Evolutionary conservation across 208 protist species (phyloP).

Genomic region (Herpetomonas tarakana): DNA sequence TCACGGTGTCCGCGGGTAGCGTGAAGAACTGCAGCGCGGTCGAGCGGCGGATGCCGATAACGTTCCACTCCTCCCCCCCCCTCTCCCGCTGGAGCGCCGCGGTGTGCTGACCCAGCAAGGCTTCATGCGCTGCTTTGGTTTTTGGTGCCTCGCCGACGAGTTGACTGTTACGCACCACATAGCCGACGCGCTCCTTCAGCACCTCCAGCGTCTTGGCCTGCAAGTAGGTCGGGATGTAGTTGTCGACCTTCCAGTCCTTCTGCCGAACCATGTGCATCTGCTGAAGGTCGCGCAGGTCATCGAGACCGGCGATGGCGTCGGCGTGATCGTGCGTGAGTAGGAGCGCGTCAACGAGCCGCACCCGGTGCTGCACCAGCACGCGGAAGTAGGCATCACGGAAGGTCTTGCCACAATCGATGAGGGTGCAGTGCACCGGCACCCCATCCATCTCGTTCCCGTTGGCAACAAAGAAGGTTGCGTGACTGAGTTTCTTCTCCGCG

Average conservation of each 20-base stretch:
- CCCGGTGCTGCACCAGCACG: slow-evolving; percentile 56
- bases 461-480: slow-evolving; percentile 21
- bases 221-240: slow-evolving; percentile 34
- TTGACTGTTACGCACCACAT: slow-evolving; percentile 79
- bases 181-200: slow-evolving; percentile 23
- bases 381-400: slow-evolving; percentile 90
- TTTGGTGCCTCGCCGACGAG: slow-evolving; percentile 28
- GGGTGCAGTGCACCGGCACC: slow-evolving; percentile 38
- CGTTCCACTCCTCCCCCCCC: slow-evolving; percentile 31
- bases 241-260: slow-evolving; percentile 18
- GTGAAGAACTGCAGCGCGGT: slow-evolving; percentile 76
- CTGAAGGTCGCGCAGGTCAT: slow-evolving; percentile 91
- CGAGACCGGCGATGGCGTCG: slow-evolving; percentile 78
- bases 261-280: slow-evolving; percentile 40
- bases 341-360: slow-evolving; percentile 69
- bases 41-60: slow-evolving; percentile 80
- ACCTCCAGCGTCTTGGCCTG: slow-evolving; percentile 12
- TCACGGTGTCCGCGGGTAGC: slow-evolving; percentile 34
- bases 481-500: slow-evolving; percentile 1
- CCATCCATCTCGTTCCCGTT: slow-evolving; percentile 28
- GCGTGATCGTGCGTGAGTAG: slow-evolving; percentile 88
- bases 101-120: neutral
- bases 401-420: slow-evolving; percentile 91
- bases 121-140: slow-evolving; percentile 2
- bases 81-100: slow-evolving; percentile 12